phyloP scores from a whole-genome alignment of 345 rosid species.

The Lumnitzera racemosa region DNA sequence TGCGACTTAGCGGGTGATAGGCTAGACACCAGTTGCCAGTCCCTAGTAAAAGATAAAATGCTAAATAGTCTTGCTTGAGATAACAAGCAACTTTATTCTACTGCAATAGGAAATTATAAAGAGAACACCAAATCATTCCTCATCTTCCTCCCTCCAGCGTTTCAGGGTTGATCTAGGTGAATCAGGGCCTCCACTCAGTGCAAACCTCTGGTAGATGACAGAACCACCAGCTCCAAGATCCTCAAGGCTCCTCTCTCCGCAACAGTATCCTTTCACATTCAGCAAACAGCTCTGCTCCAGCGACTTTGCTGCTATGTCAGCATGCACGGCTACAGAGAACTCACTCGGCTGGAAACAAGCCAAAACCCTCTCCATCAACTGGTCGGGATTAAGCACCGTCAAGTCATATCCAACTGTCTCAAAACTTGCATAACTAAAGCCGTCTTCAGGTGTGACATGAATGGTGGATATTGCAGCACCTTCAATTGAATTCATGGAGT shows the following conservation, averaged over 20 bases:
- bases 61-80: neutral
- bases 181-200: slow-evolving; percentile 13
- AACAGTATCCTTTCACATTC: slow-evolving; percentile 39
- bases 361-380: slow-evolving; percentile 47
- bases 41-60: no score
- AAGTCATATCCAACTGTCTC: slow-evolving; percentile 58
- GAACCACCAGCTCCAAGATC: slow-evolving; percentile 47
- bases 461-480: slow-evolving; percentile 66
- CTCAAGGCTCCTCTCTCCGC: slow-evolving; percentile 41
- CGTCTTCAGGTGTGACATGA: slow-evolving; percentile 75
- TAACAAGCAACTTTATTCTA: neutral
- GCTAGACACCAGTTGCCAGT: no score
- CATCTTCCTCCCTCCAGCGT: slow-evolving; percentile 52
- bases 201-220: slow-evolving; percentile 48
- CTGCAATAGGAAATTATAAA: neutral
- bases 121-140: slow-evolving; percentile 10
- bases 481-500: slow-evolving; percentile 76
- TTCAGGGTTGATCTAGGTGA: slow-evolving; percentile 52
- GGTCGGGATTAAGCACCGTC: slow-evolving; percentile 20
- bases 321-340: slow-evolving; percentile 59
- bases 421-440: slow-evolving; percentile 83
- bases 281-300: slow-evolving; percentile 19
- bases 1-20: no score
- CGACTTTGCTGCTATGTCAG: slow-evolving; percentile 15
- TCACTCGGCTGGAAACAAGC: slow-evolving; percentile 53